Percentiles rank a stretch among this genome's conserved stretches.
These are phyloP conservation scores for Tulasnella sp. DNA, from an alignment of 768 basidiomycete species.

Conservation along the genomic window DNA sequence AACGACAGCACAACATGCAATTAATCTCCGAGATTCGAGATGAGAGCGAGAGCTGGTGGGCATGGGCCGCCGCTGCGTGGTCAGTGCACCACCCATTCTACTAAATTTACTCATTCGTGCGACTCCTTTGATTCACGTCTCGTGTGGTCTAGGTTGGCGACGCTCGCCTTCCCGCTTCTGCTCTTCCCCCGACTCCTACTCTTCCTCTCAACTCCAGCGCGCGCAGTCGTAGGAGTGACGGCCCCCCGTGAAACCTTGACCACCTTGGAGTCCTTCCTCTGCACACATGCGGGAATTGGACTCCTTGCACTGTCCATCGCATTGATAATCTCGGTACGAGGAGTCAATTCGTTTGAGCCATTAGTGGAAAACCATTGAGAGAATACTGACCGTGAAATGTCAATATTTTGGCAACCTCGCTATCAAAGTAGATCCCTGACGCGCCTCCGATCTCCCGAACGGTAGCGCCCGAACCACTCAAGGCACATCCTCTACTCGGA, in stretches of 20 bases:
- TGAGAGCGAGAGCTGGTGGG: slow-evolving; percentile 9
- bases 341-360: slow-evolving; percentile 1
- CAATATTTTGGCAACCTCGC: background rate
- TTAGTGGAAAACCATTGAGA: slow-evolving; percentile 2
- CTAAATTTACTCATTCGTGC: background rate
- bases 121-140: background rate
- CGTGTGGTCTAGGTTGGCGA: slow-evolving; percentile 25
- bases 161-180: slow-evolving; percentile 32
- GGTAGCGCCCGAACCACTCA: background rate
- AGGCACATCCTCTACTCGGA: slow-evolving; percentile 40
- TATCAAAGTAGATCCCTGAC: background rate
- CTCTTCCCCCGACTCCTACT: slow-evolving; percentile 55
- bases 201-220: slow-evolving; percentile 43
- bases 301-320: slow-evolving; percentile 44
- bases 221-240: slow-evolving; percentile 17
- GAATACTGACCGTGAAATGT: background rate
- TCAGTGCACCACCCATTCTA: background rate
- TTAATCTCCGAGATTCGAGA: background rate
- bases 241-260: slow-evolving; percentile 39
- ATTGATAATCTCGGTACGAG: slow-evolving; percentile 52
- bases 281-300: slow-evolving; percentile 53
- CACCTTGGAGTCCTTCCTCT: slow-evolving; percentile 56
- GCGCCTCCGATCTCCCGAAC: slow-evolving; percentile 28
- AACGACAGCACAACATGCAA: slow-evolving; percentile 3
- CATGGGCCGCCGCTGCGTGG: slow-evolving; percentile 16